Percentiles rank a stretch among this genome's conserved stretches.
Conservation (phyloP, 2,329 filamentous ascomycete genomes). For the Amesomyces nigricolor region DNA sequence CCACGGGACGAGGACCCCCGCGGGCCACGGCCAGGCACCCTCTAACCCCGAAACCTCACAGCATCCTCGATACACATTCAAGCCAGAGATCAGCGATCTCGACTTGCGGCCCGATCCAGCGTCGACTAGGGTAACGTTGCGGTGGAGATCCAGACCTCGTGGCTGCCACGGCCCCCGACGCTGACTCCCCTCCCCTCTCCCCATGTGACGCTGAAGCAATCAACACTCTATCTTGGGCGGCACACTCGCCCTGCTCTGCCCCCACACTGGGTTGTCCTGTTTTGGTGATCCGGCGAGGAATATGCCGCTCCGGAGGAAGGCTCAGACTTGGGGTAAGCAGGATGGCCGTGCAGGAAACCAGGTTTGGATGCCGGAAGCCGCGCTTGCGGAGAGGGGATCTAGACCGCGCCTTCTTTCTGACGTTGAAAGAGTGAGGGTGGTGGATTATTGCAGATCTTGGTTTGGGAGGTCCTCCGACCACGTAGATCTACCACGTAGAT, state of each 20-base stretch:
- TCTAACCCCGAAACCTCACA: too few species aligned
- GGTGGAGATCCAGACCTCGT: constrained; percentile 24
- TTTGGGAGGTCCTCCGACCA: too few species aligned
- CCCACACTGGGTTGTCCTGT: constrained; percentile 12
- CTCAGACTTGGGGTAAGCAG: too few species aligned
- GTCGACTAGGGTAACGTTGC: neutral
- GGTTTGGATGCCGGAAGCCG: neutral
- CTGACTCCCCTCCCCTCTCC: constrained; percentile 9
- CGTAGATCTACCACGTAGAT: too few species aligned
- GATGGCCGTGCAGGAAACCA: neutral
- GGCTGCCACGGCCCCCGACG: constrained; percentile 17
- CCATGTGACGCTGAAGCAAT: constrained; percentile 27
- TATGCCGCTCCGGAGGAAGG: too few species aligned
- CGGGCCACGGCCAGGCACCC: too few species aligned
- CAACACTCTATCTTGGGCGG: constrained; percentile 23
- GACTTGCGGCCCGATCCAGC: constrained; percentile 16
- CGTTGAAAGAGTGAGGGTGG: too few species aligned
- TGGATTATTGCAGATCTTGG: too few species aligned
- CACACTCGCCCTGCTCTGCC: constrained; percentile 15
- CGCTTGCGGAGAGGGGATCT: constrained; percentile 7
- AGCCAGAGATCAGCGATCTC: too few species aligned
- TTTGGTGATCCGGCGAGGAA: constrained; percentile 8
- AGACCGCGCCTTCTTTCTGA: constrained; percentile 7
- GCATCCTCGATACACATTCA: too few species aligned
- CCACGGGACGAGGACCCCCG: too few species aligned